Conservation (phyloP, 2,329 filamentous ascomycete genomes). For the Aspergillus luchuensis region DNA sequence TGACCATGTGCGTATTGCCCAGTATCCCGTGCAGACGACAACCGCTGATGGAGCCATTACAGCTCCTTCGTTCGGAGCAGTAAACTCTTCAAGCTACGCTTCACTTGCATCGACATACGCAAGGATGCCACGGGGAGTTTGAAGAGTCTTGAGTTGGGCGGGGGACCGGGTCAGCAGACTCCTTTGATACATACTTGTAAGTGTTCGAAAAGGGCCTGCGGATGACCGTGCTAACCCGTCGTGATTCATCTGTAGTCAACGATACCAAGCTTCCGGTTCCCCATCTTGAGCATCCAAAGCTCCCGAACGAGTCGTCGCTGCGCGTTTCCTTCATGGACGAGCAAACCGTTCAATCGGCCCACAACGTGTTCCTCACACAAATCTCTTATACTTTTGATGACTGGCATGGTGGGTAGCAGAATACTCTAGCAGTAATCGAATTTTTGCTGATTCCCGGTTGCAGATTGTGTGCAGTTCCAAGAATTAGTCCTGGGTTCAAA, state of each 20-base stretch:
- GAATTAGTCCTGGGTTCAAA: conserved; percentile 43
- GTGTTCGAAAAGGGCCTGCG: conserved; percentile 13
- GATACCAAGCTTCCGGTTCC: conserved; percentile 43
- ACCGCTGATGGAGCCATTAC: not conserved
- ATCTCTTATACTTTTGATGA: conserved; percentile 47
- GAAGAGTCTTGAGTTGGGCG: conserved; percentile 42
- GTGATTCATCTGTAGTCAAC: conserved; percentile 30
- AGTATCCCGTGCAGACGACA: not conserved
- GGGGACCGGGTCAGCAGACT: conserved; percentile 38
- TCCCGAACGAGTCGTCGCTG: conserved; percentile 35
- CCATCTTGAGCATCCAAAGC: conserved; percentile 46
- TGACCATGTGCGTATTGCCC: conserved; percentile 35
- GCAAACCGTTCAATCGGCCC: conserved; percentile 44
- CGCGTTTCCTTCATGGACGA: conserved; percentile 47
- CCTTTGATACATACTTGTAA: conserved; percentile 43
- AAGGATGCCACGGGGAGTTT: conserved; percentile 41
- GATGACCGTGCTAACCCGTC: not conserved
- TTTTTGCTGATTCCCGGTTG: conserved; percentile 5
- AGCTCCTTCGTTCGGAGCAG: conserved; percentile 44
- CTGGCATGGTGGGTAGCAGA: conserved; percentile 36
- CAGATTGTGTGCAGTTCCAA: conserved; percentile 47
- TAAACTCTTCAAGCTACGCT: conserved; percentile 44
- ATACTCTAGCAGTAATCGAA: not conserved
- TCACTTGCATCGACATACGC: conserved; percentile 42
- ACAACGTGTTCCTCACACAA: conserved; percentile 43